phyloP scores from a whole-genome alignment of 495 filamentous ascomycete genomes.

The Aspergillus conjunctus region DNA sequence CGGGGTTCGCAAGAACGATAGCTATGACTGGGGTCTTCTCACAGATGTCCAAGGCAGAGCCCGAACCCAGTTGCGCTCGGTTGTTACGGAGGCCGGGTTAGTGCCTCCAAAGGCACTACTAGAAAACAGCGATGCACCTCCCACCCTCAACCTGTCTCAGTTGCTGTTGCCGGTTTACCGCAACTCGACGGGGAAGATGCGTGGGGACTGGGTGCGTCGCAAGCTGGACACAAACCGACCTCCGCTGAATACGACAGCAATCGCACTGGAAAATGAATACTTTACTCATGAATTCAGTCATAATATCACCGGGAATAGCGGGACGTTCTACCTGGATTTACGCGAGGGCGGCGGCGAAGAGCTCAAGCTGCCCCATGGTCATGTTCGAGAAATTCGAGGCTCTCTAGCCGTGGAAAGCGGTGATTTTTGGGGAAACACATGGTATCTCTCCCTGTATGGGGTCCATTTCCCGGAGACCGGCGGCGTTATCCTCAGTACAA shows the following conservation, averaged over 20 bases:
- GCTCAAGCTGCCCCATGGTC: constrained; percentile 31
- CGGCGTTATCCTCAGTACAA: constrained; percentile 76
- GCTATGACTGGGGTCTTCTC: constrained; percentile 71
- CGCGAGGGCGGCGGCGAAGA: constrained; percentile 45
- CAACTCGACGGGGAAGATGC: constrained; percentile 77
- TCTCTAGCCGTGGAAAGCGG: constrained; percentile 71
- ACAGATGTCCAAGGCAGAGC: constrained; percentile 57
- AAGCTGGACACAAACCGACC: constrained; percentile 40
- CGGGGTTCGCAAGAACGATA: constrained; percentile 72
- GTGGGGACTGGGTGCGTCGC: constrained; percentile 73
- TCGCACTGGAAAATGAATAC: constrained; percentile 51
- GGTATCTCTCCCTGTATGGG: constrained; percentile 75
- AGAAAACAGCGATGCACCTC: constrained; percentile 44
- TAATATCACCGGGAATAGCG: constrained; percentile 65
- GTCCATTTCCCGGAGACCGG: constrained; percentile 80
- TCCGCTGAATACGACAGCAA: constrained; percentile 54
- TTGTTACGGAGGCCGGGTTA: constrained; percentile 43
- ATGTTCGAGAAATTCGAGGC: constrained; percentile 63
- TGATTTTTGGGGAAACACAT: constrained; percentile 64
- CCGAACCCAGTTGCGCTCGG: constrained; percentile 50
- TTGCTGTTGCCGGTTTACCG: constrained; percentile 63
- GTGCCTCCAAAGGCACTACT: constrained; percentile 37
- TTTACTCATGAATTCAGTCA: constrained; percentile 61
- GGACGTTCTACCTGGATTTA: constrained; percentile 49
- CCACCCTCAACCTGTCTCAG: constrained; percentile 43